A percentile compares a stretch with the other conserved stretches of the same genome.
Evolutionary conservation across 73 alveolate genomes (phyloP).

Genomic region (Paramecium octaurelia): DNA sequence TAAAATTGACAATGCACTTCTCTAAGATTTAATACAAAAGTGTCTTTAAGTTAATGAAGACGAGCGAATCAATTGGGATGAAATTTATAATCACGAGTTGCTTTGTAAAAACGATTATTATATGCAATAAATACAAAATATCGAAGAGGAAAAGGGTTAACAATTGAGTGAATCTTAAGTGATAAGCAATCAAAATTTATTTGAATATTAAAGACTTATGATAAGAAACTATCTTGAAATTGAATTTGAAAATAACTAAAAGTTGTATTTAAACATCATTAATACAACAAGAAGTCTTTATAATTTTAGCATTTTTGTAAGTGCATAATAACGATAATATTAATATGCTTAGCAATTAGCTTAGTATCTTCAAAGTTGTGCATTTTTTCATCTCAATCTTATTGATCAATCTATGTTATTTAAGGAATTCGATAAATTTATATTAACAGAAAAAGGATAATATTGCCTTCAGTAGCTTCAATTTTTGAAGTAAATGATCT

Average conservation of each 20-base stretch:
- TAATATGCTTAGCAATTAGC: neutral
- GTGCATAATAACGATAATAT: neutral
- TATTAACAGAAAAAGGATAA: neutral
- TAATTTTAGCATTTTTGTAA: neutral
- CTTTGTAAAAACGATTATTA: neutral
- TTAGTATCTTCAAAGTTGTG: neutral
- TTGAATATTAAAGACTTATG: neutral
- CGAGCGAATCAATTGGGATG: neutral
- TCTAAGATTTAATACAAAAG: neutral
- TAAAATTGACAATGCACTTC: neutral
- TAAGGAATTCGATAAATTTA: neutral
- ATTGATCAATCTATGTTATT: neutral
- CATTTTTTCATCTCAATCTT: neutral
- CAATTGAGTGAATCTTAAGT: neutral
- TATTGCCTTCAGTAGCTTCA: neutral
- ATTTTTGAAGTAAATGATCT: neutral
- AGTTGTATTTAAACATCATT: neutral
- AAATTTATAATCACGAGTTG: neutral
- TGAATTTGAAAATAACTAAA: slow-evolving; percentile 16
- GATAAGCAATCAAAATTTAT: neutral
- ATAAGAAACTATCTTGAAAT: neutral
- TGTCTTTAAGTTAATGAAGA: slow-evolving; percentile 10
- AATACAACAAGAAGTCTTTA: neutral
- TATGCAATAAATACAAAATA: slow-evolving; percentile 2
- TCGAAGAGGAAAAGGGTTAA: neutral